Conservation (phyloP, 306 rosid species). For the Begonia peltatifolia region DNA sequence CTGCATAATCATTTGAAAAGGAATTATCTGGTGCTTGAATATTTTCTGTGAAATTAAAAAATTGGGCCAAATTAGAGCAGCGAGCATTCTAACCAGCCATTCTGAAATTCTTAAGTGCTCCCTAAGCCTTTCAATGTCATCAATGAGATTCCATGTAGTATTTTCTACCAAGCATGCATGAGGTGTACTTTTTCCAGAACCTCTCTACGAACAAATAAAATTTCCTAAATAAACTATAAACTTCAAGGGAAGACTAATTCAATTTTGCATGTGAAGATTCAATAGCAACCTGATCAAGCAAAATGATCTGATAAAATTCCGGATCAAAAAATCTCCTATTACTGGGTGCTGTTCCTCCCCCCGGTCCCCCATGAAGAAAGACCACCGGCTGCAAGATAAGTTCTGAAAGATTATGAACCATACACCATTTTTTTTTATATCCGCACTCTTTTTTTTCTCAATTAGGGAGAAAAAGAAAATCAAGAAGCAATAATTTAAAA, state of each 20-base stretch:
- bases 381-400: constrained; percentile 57
- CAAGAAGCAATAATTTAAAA: too few species aligned
- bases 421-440: too few species aligned
- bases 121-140: constrained; percentile 79
- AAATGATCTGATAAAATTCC: constrained; percentile 54
- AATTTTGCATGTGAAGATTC: constrained; percentile 7
- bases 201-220: constrained; percentile 42
- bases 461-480: too few species aligned
- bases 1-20: constrained; percentile 28
- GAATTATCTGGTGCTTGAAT: constrained; percentile 1
- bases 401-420: neutral
- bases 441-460: too few species aligned
- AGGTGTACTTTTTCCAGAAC: constrained; percentile 88
- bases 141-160: constrained; percentile 87
- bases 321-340: constrained; percentile 82
- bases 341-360: constrained; percentile 86
- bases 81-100: constrained; percentile 54
- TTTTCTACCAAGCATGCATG: constrained; percentile 91
- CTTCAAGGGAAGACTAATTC: neutral
- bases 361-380: constrained; percentile 94
- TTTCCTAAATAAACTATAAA: constrained; percentile 2
- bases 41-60: constrained; percentile 1
- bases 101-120: constrained; percentile 84
- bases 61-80: neutral
- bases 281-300: constrained; percentile 75